Evolutionary conservation across 1,139 yeast genomes (phyloP).

Genomic region (Pichia sp.): DNA sequence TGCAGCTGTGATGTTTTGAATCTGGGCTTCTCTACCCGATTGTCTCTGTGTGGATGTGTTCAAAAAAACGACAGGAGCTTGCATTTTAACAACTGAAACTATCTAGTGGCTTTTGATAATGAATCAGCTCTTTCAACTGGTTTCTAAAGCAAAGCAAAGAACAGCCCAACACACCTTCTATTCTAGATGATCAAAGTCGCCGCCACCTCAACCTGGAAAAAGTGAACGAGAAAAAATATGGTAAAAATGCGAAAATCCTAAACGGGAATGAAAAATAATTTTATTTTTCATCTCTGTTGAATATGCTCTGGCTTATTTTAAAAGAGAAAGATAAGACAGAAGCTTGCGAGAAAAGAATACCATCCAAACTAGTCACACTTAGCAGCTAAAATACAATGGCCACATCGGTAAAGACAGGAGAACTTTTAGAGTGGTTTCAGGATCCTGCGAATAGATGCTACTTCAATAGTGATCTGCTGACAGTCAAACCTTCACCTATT

Average conservation of each 20-base stretch:
- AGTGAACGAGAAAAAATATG: not conserved
- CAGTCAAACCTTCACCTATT: constrained; percentile 42
- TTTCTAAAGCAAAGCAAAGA: not conserved
- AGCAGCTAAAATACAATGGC: constrained; percentile 22
- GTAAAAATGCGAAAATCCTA: not conserved
- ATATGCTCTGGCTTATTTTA: not conserved
- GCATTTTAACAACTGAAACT: constrained; percentile 38
- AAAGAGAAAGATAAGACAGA: not conserved
- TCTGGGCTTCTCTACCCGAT: constrained; percentile 95
- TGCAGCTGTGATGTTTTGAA: constrained; percentile 96
- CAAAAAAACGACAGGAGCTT: constrained; percentile 72
- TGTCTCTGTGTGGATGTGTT: constrained; percentile 91
- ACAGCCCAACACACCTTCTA: not conserved
- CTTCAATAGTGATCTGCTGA: constrained; percentile 46
- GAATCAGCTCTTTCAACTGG: not conserved
- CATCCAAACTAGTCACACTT: too few species aligned
- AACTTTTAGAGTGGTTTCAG: constrained; percentile 44
- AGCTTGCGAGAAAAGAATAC: not conserved
- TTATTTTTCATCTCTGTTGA: not conserved
- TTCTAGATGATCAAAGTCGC: not conserved
- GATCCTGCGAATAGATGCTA: constrained; percentile 38
- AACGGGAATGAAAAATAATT: not conserved
- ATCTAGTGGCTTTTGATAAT: not conserved
- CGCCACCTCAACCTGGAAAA: not conserved
- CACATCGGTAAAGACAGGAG: constrained; percentile 29